Evolutionary conservation across 495 filamentous ascomycete species (phyloP).

Genomic region (Alectoria sarmentosa): DNA sequence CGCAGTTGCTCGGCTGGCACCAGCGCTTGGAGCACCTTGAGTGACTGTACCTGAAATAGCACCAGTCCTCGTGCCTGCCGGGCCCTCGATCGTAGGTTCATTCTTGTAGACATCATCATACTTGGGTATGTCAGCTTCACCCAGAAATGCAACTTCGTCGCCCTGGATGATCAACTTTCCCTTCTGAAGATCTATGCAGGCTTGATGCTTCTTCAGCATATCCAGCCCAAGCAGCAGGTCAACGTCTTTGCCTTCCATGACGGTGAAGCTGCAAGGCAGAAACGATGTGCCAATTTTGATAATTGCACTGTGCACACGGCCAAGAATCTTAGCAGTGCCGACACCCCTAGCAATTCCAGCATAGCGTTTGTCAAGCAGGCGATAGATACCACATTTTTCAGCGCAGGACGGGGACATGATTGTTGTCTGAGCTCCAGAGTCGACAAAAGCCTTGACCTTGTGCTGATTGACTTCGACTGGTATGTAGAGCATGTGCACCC

Average conservation of each 20-base stretch:
- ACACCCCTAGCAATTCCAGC: slow-evolving; percentile 88
- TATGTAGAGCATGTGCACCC: slow-evolving; percentile 93
- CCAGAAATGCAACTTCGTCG: slow-evolving; percentile 80
- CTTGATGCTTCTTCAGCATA: slow-evolving; percentile 93
- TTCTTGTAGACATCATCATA: slow-evolving; percentile 61
- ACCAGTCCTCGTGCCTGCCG: slow-evolving; percentile 78
- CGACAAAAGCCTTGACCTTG: slow-evolving; percentile 92
- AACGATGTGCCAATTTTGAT: slow-evolving; percentile 87
- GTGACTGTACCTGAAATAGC: slow-evolving; percentile 76
- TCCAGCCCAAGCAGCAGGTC: slow-evolving; percentile 90
- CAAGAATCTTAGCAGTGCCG: slow-evolving; percentile 88
- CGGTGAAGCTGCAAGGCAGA: slow-evolving; percentile 93
- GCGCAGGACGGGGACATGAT: slow-evolving; percentile 97
- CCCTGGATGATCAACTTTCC: slow-evolving; percentile 80
- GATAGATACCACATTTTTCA: slow-evolving; percentile 89
- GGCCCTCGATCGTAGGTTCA: slow-evolving; percentile 81
- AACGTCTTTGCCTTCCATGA: slow-evolving; percentile 99
- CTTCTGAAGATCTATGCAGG: slow-evolving; percentile 77
- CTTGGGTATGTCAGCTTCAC: slow-evolving; percentile 89
- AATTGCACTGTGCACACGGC: slow-evolving; percentile 87
- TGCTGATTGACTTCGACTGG: slow-evolving; percentile 90
- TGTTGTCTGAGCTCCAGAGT: slow-evolving; percentile 95
- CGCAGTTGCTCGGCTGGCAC: slow-evolving; percentile 20
- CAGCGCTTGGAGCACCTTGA: slow-evolving; percentile 22
- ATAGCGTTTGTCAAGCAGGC: slow-evolving; percentile 87